Conservation (phyloP, 768 basidiomycete genomes). For the Pleurotus tuber-regium region DNA sequence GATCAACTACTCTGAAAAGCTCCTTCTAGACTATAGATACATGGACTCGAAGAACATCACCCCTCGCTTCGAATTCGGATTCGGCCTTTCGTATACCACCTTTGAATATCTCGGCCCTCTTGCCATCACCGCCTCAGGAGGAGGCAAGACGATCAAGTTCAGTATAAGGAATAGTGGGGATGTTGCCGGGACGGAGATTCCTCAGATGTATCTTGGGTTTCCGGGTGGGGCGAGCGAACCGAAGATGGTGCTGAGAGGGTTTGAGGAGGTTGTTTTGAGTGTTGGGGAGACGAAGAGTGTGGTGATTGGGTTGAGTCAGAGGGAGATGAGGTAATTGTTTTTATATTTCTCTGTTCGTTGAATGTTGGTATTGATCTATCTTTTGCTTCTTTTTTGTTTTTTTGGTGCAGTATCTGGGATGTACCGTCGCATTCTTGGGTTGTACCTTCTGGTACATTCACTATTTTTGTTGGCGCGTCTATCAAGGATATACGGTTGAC, state of each 20-base stretch:
- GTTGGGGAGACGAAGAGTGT: conserved; percentile 1
- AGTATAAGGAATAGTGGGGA: background rate
- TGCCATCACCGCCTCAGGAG: background rate
- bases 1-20: conserved; percentile 67
- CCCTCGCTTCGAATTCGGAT: conserved; percentile 10
- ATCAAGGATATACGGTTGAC: conserved; percentile 15
- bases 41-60: conserved; percentile 53
- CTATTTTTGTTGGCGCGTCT: conserved; percentile 15
- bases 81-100: conserved; percentile 54
- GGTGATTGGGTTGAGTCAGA: background rate
- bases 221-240: background rate
- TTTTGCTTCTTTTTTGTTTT: background rate
- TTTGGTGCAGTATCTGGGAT: conserved; percentile 3
- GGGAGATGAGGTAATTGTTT: background rate
- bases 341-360: background rate
- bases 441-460: conserved; percentile 15
- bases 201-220: conserved; percentile 2
- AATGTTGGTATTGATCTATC: background rate
- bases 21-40: conserved; percentile 71
- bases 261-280: background rate
- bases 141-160: background rate
- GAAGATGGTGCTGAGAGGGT: background rate
- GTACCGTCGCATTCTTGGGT: background rate
- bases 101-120: conserved; percentile 52
- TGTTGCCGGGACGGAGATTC: background rate